Conservation (phyloP, 805 yeast genomes). For the Clavispora fructus region DNA sequence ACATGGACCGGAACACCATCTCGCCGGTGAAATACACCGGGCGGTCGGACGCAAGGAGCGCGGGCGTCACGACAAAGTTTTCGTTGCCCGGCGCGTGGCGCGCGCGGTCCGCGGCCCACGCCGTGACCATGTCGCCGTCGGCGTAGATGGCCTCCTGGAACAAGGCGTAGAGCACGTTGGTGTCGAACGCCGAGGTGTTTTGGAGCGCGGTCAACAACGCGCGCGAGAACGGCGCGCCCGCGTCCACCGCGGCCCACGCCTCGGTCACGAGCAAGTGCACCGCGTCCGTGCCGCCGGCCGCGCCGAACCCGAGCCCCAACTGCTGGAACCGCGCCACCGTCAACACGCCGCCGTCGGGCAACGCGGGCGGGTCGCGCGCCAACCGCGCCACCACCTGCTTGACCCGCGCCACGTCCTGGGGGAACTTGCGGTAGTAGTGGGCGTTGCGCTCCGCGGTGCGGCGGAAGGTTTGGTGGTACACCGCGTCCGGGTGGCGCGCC, state of each 20-base stretch:
- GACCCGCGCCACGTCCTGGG: slow-evolving; percentile 40
- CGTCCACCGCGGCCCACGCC: slow-evolving; percentile 33
- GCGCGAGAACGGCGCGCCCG: slow-evolving; percentile 34
- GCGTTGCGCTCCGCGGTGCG: slow-evolving; percentile 44
- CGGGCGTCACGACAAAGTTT: slow-evolving; percentile 18
- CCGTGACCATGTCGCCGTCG: slow-evolving; percentile 23
- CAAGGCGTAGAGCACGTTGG: slow-evolving; percentile 50
- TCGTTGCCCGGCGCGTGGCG: slow-evolving; percentile 22
- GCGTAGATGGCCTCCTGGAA: slow-evolving; percentile 57
- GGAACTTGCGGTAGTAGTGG: slow-evolving; percentile 45
- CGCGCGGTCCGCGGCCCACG: slow-evolving; percentile 48
- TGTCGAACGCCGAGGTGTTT: slow-evolving; percentile 39
- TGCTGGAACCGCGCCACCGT: slow-evolving; percentile 50
- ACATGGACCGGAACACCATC: slow-evolving; percentile 50
- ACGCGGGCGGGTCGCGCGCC: slow-evolving; percentile 18
- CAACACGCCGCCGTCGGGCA: slow-evolving; percentile 50
- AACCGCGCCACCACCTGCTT: slow-evolving; percentile 32
- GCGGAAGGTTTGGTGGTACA: slow-evolving; percentile 43
- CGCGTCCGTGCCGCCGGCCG: slow-evolving; percentile 43
- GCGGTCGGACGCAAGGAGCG: slow-evolving; percentile 6
- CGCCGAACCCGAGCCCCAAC: slow-evolving; percentile 49
- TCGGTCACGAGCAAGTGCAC: slow-evolving; percentile 42
- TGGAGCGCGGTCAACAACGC: slow-evolving; percentile 29
- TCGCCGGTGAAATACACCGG: slow-evolving; percentile 49
- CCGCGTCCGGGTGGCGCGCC: slow-evolving; percentile 39